phyloP scores from a whole-genome alignment of 305 asterid species.

The Solanum hybrid region DNA sequence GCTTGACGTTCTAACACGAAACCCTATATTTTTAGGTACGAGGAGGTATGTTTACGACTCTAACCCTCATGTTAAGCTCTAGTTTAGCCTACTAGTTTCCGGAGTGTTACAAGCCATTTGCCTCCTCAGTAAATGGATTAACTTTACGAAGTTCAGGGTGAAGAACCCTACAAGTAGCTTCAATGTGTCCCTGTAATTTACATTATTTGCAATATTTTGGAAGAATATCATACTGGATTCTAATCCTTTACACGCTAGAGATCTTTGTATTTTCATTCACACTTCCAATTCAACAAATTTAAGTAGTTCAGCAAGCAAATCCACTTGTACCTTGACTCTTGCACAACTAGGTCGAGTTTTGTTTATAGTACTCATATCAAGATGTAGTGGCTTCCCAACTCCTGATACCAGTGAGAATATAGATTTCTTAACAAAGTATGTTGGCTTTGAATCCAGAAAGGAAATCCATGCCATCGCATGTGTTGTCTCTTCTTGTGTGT shows the following conservation, averaged over 20 bases:
- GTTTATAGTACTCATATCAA: too few relatives aligned
- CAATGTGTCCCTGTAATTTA: neutral
- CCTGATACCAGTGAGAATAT: neutral
- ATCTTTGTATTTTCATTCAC: neutral
- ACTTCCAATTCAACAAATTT: neutral
- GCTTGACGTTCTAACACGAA: too few relatives aligned
- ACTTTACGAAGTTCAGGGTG: neutral
- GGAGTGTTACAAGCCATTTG: neutral
- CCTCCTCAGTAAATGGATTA: neutral
- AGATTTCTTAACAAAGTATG: neutral
- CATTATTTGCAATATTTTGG: neutral
- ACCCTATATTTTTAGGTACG: too few relatives aligned
- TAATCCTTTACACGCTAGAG: neutral
- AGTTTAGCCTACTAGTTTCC: too few relatives aligned
- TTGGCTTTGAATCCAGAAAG: neutral
- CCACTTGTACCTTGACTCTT: neutral
- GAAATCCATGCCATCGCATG: neutral
- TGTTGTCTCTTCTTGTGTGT: neutral
- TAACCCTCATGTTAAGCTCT: too few relatives aligned
- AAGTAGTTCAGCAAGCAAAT: neutral
- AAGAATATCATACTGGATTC: neutral
- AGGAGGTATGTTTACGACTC: too few relatives aligned
- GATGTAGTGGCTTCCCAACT: neutral
- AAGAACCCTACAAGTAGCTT: neutral
- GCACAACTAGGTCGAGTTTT: neutral